Evolutionary conservation across 2,329 filamentous ascomycete genomes (phyloP).

Genomic region (Neophaeococcomyces mojaviensis): DNA sequence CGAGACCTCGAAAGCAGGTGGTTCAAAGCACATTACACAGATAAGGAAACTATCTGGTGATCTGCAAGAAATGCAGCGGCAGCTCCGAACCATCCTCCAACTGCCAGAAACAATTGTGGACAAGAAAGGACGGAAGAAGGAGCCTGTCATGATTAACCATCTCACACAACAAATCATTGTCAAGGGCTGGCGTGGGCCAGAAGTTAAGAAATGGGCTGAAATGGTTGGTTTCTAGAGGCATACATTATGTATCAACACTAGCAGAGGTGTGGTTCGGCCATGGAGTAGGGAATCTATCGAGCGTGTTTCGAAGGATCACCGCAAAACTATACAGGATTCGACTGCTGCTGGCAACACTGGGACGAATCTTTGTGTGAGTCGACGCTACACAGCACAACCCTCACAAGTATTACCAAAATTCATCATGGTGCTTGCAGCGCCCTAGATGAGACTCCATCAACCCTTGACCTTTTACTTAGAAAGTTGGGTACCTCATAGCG

Average conservation of each 20-base stretch:
- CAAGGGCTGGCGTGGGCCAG: slow-evolving; percentile 48
- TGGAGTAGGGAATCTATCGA: too few species aligned
- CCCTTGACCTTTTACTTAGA: too few species aligned
- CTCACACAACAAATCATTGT: slow-evolving; percentile 68
- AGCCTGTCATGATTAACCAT: slow-evolving; percentile 44
- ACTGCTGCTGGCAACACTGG: too few species aligned
- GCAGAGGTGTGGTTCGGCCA: slow-evolving; percentile 1
- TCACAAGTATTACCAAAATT: too few species aligned
- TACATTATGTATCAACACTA: too few species aligned
- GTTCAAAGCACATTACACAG: slow-evolving; percentile 65
- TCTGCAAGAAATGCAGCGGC: slow-evolving; percentile 52
- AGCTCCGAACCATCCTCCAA: slow-evolving; percentile 54
- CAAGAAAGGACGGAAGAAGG: slow-evolving; percentile 25
- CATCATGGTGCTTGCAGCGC: too few species aligned
- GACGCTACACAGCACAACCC: too few species aligned
- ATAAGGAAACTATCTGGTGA: slow-evolving; percentile 77
- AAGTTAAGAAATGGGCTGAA: slow-evolving; percentile 23
- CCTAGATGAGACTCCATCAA: too few species aligned
- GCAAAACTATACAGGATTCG: too few species aligned
- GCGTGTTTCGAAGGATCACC: too few species aligned
- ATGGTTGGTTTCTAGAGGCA: slow-evolving; percentile 24
- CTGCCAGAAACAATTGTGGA: slow-evolving; percentile 42
- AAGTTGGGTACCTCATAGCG: too few species aligned
- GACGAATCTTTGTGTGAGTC: too few species aligned
- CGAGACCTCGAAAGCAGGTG: slow-evolving; percentile 62